Percentiles rank a stretch among this genome's conserved stretches.
Evolutionary conservation across 2,329 filamentous ascomycete genomes (phyloP).

Genomic region (Penicillium sp.): DNA sequence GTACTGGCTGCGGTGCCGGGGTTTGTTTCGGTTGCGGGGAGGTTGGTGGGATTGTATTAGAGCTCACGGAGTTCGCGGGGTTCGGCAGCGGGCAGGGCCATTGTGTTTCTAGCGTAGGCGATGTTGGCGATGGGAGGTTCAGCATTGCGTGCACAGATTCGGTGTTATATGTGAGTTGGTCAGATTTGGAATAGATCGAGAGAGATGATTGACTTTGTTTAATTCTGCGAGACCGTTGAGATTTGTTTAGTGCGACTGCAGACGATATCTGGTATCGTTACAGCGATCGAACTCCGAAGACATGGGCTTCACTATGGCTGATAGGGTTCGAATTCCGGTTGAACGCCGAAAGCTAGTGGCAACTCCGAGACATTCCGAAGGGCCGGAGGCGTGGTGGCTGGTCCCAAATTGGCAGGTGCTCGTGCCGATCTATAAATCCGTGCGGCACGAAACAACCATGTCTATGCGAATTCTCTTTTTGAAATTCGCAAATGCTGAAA

Average conservation of each 20-base stretch:
- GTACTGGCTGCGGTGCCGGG: neutral
- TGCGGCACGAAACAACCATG: neutral
- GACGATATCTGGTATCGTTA: neutral
- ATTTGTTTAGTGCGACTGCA: neutral
- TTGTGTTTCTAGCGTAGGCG: neutral
- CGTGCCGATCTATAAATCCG: neutral
- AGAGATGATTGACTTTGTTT: neutral
- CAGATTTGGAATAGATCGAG: neutral
- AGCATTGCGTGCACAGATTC: neutral
- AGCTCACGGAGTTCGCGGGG: neutral
- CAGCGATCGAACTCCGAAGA: neutral
- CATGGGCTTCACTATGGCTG: neutral
- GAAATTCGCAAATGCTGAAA: neutral
- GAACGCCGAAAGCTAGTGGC: neutral
- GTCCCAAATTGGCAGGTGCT: neutral
- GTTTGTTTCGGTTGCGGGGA: neutral
- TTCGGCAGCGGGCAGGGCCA: neutral
- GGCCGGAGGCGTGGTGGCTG: neutral
- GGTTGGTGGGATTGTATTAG: neutral
- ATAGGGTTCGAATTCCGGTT: conserved; percentile 2
- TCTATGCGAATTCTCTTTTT: neutral
- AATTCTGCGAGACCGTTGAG: neutral
- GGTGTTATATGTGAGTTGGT: neutral
- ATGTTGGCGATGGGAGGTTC: neutral
- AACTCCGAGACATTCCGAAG: conserved; percentile 2